These are phyloP conservation scores for Diaporthe capsici DNA, from an alignment of 2,329 filamentous ascomycete genomes.

Conservation along the genomic window DNA sequence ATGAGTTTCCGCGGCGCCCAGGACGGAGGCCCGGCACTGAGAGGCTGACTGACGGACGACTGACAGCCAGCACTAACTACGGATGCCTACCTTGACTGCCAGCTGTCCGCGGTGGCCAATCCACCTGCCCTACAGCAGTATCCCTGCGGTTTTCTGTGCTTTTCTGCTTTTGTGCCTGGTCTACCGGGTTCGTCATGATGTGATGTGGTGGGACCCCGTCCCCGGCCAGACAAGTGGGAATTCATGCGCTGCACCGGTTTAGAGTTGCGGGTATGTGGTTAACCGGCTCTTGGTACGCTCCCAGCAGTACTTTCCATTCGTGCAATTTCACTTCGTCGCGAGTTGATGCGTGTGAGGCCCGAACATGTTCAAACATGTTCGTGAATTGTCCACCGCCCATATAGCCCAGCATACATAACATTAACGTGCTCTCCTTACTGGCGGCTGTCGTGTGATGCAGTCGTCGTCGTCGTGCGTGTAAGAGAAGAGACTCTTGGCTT, in stretches of 20 bases:
- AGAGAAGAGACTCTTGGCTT: constrained; percentile 24
- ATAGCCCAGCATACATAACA: neutral
- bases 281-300: constrained; percentile 25
- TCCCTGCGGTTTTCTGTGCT: neutral
- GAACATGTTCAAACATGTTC: constrained; percentile 18
- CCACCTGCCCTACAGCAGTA: neutral
- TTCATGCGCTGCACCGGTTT: constrained; percentile 20
- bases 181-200: constrained; percentile 6
- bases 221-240: constrained; percentile 24
- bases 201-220: constrained; percentile 21
- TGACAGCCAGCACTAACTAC: neutral
- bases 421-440: neutral
- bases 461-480: neutral
- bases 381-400: neutral
- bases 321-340: constrained; percentile 30
- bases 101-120: constrained; percentile 1
- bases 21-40: neutral
- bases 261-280: constrained; percentile 31
- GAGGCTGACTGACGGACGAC: neutral
- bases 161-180: neutral
- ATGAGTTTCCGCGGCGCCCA: constrained; percentile 18
- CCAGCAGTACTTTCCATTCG: constrained; percentile 21
- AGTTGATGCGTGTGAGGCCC: constrained; percentile 15
- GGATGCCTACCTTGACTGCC: neutral
- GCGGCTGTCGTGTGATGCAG: constrained; percentile 1